Base-by-base conservation (phyloP, 2,329 filamentous ascomycete species). In the Neophaeococcomyces mojaviensis region DNA sequence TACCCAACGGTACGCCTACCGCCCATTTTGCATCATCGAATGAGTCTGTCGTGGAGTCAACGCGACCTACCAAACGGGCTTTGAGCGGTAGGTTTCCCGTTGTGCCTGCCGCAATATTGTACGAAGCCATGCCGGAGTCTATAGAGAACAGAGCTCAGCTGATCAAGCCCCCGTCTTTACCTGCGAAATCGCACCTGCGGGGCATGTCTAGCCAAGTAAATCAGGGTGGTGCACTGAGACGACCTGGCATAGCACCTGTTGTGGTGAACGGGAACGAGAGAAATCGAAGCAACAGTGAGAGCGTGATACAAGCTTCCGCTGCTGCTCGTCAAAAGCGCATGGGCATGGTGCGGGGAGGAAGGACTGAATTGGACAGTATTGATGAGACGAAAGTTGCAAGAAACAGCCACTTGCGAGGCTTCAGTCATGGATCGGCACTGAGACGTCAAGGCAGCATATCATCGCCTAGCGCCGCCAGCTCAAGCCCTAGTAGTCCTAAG, bases 151-250 rank as follows among this genome's bases (percentile, higher is more conserved):
- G 55, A 13, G 48, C 49, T 6, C 46, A 49, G 20, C 53, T 53
- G 15, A 24, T 44, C 18, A 78, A 83, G 28, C 75, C 84, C 22
- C 87, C 89, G 2, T 85, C 86, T 1, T 86, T 94, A 49, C 88
- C 88, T 0, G 78, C 78, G 3, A 78, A 84, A 49, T 92, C 88
- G 2, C 88, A 95, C 62, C 87, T 86, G 55, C 81, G 89, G 24
- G 67, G 70, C 46, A 62, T 66, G 3, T 72, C 69, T 3, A 67
- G 67, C 19, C 68, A 71, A 45, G 58, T 59, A 10, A 55, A 52
- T 31, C 61, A 67, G 30, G 60, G 59, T 48, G 59, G 65, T 5
- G 68, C 77, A 4, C 69, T 80, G 37, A 79, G 86, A 46, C 74
- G 83, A 47, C 86, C 88, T 1, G 79, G 81, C 2, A 76, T 88